Percentiles rank a stretch among this genome's conserved stretches.
phyloP scores from a whole-genome alignment of 78 protist species.

The Chrysochromulina parva region DNA sequence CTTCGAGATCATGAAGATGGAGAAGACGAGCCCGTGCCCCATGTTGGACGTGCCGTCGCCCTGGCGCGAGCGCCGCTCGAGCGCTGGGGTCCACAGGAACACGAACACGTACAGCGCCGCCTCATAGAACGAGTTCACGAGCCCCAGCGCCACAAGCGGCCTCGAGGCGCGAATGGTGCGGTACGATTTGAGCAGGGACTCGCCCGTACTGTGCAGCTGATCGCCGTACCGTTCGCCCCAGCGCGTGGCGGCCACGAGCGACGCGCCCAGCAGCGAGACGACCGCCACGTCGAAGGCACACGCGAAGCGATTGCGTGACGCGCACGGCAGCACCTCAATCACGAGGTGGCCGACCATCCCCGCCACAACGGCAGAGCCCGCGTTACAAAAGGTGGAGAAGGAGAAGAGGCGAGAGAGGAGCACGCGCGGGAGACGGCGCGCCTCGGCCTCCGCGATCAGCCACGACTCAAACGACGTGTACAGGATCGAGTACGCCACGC shows the following conservation, averaged over 20 bases:
- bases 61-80: neutral
- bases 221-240: conserved; percentile 88
- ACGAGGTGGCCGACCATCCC: neutral
- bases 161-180: neutral
- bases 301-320: conserved; percentile 53
- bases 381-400: neutral
- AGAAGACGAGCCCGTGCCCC: conserved; percentile 81
- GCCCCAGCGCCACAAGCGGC: conserved; percentile 58
- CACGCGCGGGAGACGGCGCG: neutral
- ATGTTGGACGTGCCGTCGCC: neutral
- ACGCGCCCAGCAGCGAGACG: neutral
- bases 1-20: conserved; percentile 78
- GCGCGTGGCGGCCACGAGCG: neutral
- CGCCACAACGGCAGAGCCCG: conserved; percentile 1
- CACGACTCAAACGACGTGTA: conserved; percentile 91
- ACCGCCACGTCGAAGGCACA: conserved; percentile 79
- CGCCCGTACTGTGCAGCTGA: neutral
- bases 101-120: conserved; percentile 92
- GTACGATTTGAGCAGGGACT: neutral
- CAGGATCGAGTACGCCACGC: conserved; percentile 90
- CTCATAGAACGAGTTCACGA: conserved; percentile 82
- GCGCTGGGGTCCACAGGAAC: conserved; percentile 91
- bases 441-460: conserved; percentile 73
- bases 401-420: neutral
- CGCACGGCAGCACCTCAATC: neutral